Conservation (phyloP, 1,139 yeast genomes). For the Yamadazyma atlantica region DNA sequence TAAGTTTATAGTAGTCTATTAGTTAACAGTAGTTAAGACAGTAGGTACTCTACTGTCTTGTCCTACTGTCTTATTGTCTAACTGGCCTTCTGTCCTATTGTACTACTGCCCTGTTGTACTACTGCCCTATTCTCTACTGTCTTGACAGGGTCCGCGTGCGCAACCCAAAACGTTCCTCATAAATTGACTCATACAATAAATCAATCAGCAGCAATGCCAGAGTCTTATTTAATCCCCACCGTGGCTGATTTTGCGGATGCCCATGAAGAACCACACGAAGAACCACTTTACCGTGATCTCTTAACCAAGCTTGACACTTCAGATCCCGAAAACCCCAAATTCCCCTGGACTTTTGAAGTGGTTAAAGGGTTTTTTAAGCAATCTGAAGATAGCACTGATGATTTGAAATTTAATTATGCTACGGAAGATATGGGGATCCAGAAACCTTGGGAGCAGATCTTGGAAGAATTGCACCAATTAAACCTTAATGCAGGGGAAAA, state of each 20-base stretch:
- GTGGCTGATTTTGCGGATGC: slow-evolving; percentile 37
- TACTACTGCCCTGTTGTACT: no score
- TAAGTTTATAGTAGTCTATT: no score
- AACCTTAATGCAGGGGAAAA: slow-evolving; percentile 35
- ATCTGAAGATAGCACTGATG: slow-evolving; percentile 47
- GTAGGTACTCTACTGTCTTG: no score
- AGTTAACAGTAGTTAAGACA: no score
- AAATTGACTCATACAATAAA: no score
- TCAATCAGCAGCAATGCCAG: slow-evolving; percentile 13
- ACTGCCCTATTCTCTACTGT: no score
- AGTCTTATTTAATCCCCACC: slow-evolving; percentile 36
- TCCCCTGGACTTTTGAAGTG: slow-evolving; percentile 46
- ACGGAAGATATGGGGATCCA: slow-evolving; percentile 49
- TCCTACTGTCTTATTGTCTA: no score
- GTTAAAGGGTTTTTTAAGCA: slow-evolving; percentile 59
- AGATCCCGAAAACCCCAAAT: slow-evolving; percentile 1
- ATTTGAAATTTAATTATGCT: slow-evolving; percentile 47
- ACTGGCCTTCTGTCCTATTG: no score
- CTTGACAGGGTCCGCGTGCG: no score
- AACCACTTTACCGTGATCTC: slow-evolving; percentile 8
- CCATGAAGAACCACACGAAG: slow-evolving; percentile 21
- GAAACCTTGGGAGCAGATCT: slow-evolving; percentile 47
- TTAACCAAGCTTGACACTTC: slow-evolving; percentile 7
- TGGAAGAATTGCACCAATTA: slow-evolving; percentile 32
- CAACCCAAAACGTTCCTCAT: background rate